Evolutionary conservation across 1,284 basidiomycete genomes (phyloP).

Genomic region (Malassezia globosa): DNA sequence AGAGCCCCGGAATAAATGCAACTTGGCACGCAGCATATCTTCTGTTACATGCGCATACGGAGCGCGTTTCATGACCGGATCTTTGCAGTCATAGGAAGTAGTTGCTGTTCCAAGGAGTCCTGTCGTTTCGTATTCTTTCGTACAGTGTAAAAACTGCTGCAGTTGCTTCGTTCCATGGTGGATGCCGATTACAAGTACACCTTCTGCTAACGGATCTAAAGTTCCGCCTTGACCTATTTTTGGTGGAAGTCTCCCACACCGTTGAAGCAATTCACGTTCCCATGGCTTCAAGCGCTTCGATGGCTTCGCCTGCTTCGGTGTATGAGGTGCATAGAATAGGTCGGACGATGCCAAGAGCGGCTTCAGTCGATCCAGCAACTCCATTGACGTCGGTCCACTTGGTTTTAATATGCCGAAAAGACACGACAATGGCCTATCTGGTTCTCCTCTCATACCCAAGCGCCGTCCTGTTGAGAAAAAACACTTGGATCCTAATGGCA

Average conservation of each 20-base stretch:
- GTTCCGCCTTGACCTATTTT: conserved; percentile 91
- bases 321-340: conserved; percentile 54
- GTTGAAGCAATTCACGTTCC: conserved; percentile 15
- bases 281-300: conserved; percentile 25
- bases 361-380: conserved; percentile 74
- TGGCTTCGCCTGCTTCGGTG: conserved; percentile 22
- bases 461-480: too few species aligned
- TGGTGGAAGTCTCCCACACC: conserved; percentile 22
- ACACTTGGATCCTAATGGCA: too few species aligned
- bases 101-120: conserved; percentile 88
- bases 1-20: conserved; percentile 71
- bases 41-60: conserved; percentile 71
- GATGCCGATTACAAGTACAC: conserved; percentile 74
- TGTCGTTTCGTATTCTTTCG: conserved; percentile 76
- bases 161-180: conserved; percentile 83
- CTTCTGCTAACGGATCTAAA: conserved; percentile 90
- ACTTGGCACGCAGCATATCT: conserved; percentile 60
- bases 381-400: conserved; percentile 80
- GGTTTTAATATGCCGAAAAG: conserved; percentile 76
- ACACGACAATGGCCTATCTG: conserved; percentile 57
- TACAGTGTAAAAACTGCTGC: conserved; percentile 71
- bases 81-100: conserved; percentile 83
- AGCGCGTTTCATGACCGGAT: conserved; percentile 50
- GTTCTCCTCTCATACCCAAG: neutral
- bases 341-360: conserved; percentile 64